A percentile compares a stretch with the other conserved stretches of the same genome.
phyloP scores from a whole-genome alignment of 495 filamentous ascomycete species.

The Viridothelium virens region DNA sequence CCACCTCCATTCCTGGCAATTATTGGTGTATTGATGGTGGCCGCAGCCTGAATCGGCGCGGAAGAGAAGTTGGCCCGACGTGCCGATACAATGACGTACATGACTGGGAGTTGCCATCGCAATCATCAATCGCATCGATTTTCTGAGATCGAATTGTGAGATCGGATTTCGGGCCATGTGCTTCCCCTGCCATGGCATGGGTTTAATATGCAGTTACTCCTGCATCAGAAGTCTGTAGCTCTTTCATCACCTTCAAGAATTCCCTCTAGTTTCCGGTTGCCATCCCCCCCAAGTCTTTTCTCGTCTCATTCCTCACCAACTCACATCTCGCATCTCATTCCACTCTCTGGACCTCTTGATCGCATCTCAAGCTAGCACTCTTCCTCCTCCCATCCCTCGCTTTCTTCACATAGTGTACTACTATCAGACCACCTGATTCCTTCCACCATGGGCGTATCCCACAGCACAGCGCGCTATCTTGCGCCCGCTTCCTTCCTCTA shows the following conservation, averaged over 20 bases:
- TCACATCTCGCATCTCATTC: not conserved
- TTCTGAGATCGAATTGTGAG: conserved; percentile 4
- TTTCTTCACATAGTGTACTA: not conserved
- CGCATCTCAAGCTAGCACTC: not conserved
- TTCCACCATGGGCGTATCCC: conserved; percentile 28
- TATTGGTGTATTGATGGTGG: no score
- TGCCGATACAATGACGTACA: not conserved
- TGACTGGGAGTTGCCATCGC: not conserved
- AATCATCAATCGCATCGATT: conserved; percentile 5
- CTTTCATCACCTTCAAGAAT: not conserved
- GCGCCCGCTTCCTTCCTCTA: conserved; percentile 43
- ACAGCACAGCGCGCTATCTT: conserved; percentile 27
- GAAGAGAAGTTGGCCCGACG: conserved; percentile 4
- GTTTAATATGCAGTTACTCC: not conserved
- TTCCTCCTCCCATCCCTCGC: not conserved
- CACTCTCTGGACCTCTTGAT: not conserved
- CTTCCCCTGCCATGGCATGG: not conserved
- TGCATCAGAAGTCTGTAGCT: not conserved
- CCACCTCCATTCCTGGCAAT: no score
- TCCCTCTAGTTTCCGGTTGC: not conserved
- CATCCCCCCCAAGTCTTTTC: not conserved
- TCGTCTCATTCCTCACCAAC: not conserved
- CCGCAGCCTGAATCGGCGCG: not conserved
- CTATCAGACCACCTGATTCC: not conserved
- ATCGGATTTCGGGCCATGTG: not conserved